Evolutionary conservation across 306 rosid species (phyloP).

Genomic region (Trichosanthes truncata): DNA sequence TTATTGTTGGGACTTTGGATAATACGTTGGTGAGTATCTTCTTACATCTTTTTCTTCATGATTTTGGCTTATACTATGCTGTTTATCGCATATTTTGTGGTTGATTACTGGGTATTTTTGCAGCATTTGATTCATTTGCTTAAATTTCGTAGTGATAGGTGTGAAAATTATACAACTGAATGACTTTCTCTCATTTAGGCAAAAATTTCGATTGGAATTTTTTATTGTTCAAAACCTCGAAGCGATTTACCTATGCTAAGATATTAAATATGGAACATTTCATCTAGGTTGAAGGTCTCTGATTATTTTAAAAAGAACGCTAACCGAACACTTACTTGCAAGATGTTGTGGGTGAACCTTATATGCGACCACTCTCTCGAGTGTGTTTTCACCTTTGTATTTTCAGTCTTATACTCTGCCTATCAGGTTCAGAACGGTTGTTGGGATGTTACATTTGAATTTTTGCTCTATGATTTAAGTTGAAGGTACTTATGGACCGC

Average conservation of each 20-base stretch:
- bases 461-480: background rate
- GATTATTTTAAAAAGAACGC: background rate
- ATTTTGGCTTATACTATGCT: background rate
- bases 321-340: background rate
- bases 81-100: background rate
- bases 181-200: background rate
- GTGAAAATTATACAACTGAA: background rate
- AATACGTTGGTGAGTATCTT: constrained; percentile 52
- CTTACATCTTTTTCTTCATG: background rate
- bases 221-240: background rate
- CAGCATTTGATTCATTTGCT: constrained; percentile 9
- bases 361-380: background rate
- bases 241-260: background rate
- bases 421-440: background rate
- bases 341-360: background rate
- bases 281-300: background rate
- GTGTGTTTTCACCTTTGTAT: background rate
- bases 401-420: background rate
- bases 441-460: background rate
- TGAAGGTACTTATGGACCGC: background rate
- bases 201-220: background rate
- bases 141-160: background rate
- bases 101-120: background rate
- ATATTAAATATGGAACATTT: background rate
- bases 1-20: constrained; percentile 91